These are phyloP conservation scores for Acacia confusa DNA, from an alignment of 306 rosid species.

Conservation along the genomic window DNA sequence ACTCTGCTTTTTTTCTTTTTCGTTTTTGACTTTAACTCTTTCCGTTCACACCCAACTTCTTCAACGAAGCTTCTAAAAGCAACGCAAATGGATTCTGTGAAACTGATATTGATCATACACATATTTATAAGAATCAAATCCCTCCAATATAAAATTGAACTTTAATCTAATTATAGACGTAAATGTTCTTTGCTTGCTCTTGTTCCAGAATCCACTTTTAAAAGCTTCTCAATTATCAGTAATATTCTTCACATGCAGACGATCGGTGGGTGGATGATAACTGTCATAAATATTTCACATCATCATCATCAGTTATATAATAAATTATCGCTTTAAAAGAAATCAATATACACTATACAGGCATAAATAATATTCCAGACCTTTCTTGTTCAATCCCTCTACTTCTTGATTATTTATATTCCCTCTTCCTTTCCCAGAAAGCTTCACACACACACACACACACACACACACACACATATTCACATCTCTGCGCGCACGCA, in stretches of 20 bases:
- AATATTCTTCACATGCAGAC: background rate
- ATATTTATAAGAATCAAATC: background rate
- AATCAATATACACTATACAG: background rate
- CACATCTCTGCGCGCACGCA: too few species aligned
- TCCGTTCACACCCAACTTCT: conserved; percentile 8
- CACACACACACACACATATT: too few species aligned
- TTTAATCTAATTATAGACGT: background rate
- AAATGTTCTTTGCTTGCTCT: background rate
- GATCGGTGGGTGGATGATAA: conserved; percentile 19
- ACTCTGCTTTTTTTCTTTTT: conserved; percentile 9
- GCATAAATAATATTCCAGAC: conserved; percentile 1
- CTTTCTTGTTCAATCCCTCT: conserved; percentile 40
- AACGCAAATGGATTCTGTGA: background rate
- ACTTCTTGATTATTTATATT: conserved; percentile 26
- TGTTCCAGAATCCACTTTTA: conserved; percentile 25
- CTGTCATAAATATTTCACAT: conserved; percentile 27
- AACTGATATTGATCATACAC: background rate
- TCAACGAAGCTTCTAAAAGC: conserved; percentile 10
- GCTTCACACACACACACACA: background rate
- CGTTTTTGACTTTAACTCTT: background rate
- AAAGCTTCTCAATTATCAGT: background rate
- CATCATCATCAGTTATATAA: background rate
- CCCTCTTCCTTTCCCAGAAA: conserved; percentile 9
- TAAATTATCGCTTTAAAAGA: background rate
- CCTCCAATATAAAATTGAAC: background rate